Evolutionary conservation across 495 filamentous ascomycete species (phyloP).

Genomic region (Penicillium desertorum): DNA sequence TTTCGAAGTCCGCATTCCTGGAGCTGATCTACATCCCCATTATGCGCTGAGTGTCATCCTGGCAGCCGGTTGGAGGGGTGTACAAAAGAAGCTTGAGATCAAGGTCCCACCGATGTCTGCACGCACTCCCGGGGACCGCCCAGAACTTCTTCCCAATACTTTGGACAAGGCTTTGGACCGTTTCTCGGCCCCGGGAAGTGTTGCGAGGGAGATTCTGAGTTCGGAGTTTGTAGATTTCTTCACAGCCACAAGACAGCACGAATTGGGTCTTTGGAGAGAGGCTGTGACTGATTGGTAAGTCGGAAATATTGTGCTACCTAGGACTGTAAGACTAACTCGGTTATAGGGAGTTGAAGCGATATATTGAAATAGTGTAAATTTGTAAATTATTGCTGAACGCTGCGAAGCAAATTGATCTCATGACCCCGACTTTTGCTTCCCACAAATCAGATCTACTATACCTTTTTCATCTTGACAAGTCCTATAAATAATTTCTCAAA

Average conservation of each 20-base stretch:
- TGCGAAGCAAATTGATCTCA: not conserved
- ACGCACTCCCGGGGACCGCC: conserved; percentile 35
- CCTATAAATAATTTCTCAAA: no score
- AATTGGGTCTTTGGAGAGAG: conserved; percentile 84
- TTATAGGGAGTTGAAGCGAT: conserved; percentile 29
- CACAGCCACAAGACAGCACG: conserved; percentile 87
- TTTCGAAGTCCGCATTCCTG: conserved; percentile 84
- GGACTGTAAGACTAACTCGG: not conserved
- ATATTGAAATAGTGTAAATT: conserved; percentile 30
- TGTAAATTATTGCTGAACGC: not conserved
- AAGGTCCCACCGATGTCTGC: conserved; percentile 66
- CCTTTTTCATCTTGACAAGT: no score
- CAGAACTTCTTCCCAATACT: conserved; percentile 61
- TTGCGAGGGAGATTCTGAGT: conserved; percentile 83
- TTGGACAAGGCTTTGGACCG: conserved; percentile 71
- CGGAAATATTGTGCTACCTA: not conserved
- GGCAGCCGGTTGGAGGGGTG: conserved; percentile 77
- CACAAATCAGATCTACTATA: no score
- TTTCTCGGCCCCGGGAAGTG: conserved; percentile 67
- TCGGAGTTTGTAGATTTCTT: conserved; percentile 92
- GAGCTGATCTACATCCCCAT: conserved; percentile 83
- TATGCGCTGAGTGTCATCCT: conserved; percentile 80
- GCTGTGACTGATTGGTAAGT: conserved; percentile 89
- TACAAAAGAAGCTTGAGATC: conserved; percentile 81
- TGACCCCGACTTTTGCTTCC: no score